Percentiles rank a stretch among this genome's conserved stretches.
Conservation (phyloP, 371 early-diverging fungal genomes). For the Lichtheimia hyalospora region DNA sequence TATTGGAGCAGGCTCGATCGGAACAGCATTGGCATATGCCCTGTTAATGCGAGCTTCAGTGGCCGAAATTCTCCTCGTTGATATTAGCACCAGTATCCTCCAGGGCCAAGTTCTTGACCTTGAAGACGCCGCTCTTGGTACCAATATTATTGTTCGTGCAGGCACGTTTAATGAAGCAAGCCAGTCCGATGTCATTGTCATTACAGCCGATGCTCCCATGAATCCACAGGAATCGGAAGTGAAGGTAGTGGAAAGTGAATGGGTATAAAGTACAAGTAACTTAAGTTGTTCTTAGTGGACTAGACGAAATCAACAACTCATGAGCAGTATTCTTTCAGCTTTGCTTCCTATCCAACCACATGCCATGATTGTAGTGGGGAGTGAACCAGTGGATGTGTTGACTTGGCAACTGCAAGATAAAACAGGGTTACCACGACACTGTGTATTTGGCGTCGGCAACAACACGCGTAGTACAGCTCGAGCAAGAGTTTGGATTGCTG, state of each 20-base stretch:
- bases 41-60: conserved; percentile 57
- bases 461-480: conserved; percentile 72
- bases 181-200: conserved; percentile 19
- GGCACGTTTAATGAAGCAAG: conserved; percentile 65
- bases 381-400: conserved; percentile 81
- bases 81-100: conserved; percentile 56
- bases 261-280: neutral
- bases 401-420: conserved; percentile 72
- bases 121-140: conserved; percentile 63
- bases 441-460: conserved; percentile 78
- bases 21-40: conserved; percentile 69
- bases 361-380: conserved; percentile 66
- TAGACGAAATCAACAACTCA: conserved; percentile 68
- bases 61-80: conserved; percentile 67
- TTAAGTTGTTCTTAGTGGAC: conserved; percentile 53
- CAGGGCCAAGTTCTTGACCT: conserved; percentile 77
- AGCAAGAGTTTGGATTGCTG: conserved; percentile 55
- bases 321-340: conserved; percentile 59
- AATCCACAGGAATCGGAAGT: conserved; percentile 23
- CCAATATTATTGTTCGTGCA: conserved; percentile 51
- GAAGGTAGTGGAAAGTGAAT: conserved; percentile 13
- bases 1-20: conserved; percentile 75
- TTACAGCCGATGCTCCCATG: conserved; percentile 23
- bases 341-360: conserved; percentile 68
- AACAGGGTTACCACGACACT: conserved; percentile 63